A percentile compares a stretch with the other conserved stretches of the same genome.
phyloP scores from a whole-genome alignment of 2,329 filamentous ascomycete genomes.

The Verticillium dahliae region DNA sequence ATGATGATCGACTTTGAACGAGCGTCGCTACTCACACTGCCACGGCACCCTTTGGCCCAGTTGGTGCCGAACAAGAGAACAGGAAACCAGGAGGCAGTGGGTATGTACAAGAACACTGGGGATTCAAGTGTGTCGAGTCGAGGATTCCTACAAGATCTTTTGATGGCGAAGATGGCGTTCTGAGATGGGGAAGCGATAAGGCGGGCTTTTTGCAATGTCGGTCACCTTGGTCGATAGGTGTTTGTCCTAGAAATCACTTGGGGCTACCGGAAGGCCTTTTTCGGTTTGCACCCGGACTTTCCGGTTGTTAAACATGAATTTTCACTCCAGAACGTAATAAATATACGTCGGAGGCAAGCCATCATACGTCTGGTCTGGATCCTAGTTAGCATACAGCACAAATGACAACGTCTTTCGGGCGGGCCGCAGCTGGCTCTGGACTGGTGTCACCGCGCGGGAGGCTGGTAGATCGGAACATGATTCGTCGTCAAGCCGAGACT shows the following conservation, averaged over 20 bases:
- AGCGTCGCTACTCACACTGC: conserved; percentile 13
- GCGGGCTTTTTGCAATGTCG: too few relatives aligned
- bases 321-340: neutral
- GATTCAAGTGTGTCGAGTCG: neutral
- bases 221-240: too few relatives aligned
- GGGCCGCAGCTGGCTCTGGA: neutral
- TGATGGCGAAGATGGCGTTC: neutral
- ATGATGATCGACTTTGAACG: conserved; percentile 26
- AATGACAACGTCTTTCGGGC: neutral
- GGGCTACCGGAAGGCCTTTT: neutral
- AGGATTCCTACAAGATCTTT: too few relatives aligned
- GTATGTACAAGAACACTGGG: neutral
- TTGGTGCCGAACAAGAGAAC: conserved; percentile 16
- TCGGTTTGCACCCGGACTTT: neutral
- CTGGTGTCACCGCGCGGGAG: neutral
- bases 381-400: neutral
- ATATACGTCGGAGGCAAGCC: neutral
- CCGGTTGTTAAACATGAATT: neutral
- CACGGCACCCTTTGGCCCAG: conserved; percentile 11
- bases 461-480: neutral
- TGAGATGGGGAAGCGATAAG: too few relatives aligned
- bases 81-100: neutral
- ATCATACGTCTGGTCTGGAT: neutral
- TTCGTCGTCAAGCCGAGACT: too few relatives aligned
- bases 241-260: too few relatives aligned